Base-by-base conservation (phyloP, 169 alveolate genomes). In the Theileria orientalis region DNA sequence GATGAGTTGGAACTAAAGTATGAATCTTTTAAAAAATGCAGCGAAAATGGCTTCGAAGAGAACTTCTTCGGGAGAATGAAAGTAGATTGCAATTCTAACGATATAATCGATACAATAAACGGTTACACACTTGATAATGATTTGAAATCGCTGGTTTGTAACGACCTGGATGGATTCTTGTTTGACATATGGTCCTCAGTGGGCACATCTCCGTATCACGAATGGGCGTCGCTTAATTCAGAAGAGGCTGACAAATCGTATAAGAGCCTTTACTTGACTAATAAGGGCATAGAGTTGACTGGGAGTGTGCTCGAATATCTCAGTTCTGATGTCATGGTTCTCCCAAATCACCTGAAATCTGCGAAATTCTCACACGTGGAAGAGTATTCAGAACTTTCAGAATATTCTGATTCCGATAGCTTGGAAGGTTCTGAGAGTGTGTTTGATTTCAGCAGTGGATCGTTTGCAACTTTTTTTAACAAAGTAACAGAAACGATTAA, bases 171-270 rank as follows among this genome's bases (percentile, higher is more conserved):
- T 32, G 35, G 63, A 44, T 13, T 41, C 19, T 33, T 76, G 16
- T 49, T 67, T 35, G 60, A 52, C 16, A 25, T 76, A 32, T 76
- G 86, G 86, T 40, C 72, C 42, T 70, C 78, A 64, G 73, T 59
- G 5, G 44, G 80, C 41, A 47, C 54, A 19, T 68, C 68, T 3
- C 13, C 33, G 42, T 7, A 49, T 7, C 49, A 25, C 33, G 41
- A 32, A 9, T 23, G 11, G 1, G 16, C 16, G 3, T 19, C 11
- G n/a, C 59, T 75, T 35, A 32, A 16, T 35, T 13, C 8, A 29
- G 27, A 41, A 27, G 6, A 21, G 23, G 21, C 44, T 3, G 42
- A 41, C 29, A 42, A 35, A 16, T 11, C 9, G 32, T 66, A 49
- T 29, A 30, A 56, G 42, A 57, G n/a, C 19, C 6, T 27, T 16